A percentile compares a stretch with the other conserved stretches of the same genome.
These are phyloP conservation scores for Sugiyamaella japonica DNA, from an alignment of 1,139 yeast genomes.

Conservation along the genomic window DNA sequence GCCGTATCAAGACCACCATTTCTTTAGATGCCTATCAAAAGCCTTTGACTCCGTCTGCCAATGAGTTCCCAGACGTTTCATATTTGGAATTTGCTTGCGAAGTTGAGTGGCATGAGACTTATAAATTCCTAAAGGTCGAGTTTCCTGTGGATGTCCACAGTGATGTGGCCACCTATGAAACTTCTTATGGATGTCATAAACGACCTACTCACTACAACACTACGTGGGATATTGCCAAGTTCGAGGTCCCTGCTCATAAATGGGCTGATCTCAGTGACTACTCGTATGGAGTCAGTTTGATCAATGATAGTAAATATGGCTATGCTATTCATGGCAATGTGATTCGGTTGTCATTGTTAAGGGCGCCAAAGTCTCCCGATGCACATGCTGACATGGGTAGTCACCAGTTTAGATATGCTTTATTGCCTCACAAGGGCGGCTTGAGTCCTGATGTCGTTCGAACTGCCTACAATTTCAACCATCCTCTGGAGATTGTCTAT, in stretches of 20 bases:
- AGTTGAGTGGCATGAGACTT: constrained; percentile 85
- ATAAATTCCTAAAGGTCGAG: constrained; percentile 88
- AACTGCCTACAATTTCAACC: constrained; percentile 79
- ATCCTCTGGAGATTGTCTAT: constrained; percentile 42
- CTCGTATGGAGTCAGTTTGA: constrained; percentile 81
- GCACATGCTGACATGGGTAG: constrained; percentile 90
- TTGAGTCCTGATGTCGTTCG: constrained; percentile 65
- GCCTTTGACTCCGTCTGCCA: constrained; percentile 32
- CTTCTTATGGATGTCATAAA: constrained; percentile 86
- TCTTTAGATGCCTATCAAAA: constrained; percentile 60
- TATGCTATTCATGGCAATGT: constrained; percentile 87
- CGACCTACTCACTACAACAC: constrained; percentile 95
- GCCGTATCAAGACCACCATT: constrained; percentile 66
- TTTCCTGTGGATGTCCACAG: constrained; percentile 83
- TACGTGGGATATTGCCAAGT: constrained; percentile 93
- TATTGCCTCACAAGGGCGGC: constrained; percentile 75
- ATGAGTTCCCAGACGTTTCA: constrained; percentile 37
- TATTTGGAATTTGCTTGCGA: constrained; percentile 57
- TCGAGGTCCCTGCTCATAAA: constrained; percentile 93
- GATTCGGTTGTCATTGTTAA: constrained; percentile 76
- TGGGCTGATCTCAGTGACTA: constrained; percentile 89
- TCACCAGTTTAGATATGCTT: constrained; percentile 79
- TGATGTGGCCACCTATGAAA: constrained; percentile 82
- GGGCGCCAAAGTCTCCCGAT: constrained; percentile 91
- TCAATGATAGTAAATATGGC: constrained; percentile 88